Evolutionary conservation across 306 rosid genomes (phyloP).

Genomic region (Cucurbita ficifolia): DNA sequence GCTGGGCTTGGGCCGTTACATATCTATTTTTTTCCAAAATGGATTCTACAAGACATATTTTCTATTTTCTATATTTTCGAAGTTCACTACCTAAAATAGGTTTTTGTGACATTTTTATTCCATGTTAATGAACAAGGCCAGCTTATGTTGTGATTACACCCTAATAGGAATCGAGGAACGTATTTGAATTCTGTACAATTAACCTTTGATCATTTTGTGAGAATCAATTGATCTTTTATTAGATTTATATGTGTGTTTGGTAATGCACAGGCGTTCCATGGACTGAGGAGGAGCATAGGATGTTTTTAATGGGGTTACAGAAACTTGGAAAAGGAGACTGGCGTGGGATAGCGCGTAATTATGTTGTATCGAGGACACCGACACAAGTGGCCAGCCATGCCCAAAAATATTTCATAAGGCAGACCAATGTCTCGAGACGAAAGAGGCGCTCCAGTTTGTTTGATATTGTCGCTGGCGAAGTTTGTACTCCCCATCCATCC

Average conservation of each 20-base stretch:
- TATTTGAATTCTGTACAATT: not conserved
- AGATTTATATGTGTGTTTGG: constrained; percentile 3
- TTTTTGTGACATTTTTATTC: not conserved
- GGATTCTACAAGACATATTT: not conserved
- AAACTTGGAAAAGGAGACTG: constrained; percentile 99
- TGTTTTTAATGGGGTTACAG: constrained; percentile 92
- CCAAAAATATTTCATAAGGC: constrained; percentile 93
- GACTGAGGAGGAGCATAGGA: constrained; percentile 98
- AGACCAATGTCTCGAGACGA: constrained; percentile 76
- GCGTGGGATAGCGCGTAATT: constrained; percentile 98
- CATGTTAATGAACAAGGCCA: not conserved
- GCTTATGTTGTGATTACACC: not conserved
- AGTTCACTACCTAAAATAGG: not conserved
- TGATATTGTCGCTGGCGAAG: constrained; percentile 86
- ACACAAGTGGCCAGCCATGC: constrained; percentile 99
- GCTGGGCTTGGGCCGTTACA: too few relatives aligned
- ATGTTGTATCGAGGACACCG: constrained; percentile 84
- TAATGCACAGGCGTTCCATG: constrained; percentile 64
- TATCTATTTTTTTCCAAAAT: not conserved
- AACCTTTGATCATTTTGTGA: not conserved
- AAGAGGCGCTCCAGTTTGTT: constrained; percentile 96
- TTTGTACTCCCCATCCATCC: constrained; percentile 7
- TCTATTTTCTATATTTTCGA: not conserved
- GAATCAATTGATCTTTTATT: not conserved
- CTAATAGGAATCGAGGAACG: not conserved